Evolutionary conservation across 441 rosid genomes (phyloP).

Genomic region (Francoa sonchifolia): DNA sequence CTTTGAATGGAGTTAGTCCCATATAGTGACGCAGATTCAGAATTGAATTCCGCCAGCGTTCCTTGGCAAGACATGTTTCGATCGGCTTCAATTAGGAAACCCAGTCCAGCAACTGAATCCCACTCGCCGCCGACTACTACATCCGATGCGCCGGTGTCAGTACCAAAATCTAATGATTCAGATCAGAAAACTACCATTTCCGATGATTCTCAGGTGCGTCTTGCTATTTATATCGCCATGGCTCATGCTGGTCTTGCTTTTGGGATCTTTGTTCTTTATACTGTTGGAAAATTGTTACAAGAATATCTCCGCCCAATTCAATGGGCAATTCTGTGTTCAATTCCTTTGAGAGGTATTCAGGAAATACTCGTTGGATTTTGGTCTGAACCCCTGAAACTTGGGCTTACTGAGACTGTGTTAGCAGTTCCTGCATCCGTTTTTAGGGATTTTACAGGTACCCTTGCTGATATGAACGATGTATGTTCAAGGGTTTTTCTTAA

Average conservation of each 20-base stretch:
- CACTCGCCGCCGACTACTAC: slow-evolving; percentile 9
- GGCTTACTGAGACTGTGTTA: slow-evolving; percentile 79
- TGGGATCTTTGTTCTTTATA: slow-evolving; percentile 47
- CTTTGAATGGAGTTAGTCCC: slow-evolving; percentile 88
- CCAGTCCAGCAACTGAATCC: slow-evolving; percentile 23
- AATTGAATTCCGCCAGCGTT: slow-evolving; percentile 26
- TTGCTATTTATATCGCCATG: slow-evolving; percentile 91
- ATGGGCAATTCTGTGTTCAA: slow-evolving; percentile 91
- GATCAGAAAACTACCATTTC: slow-evolving; percentile 21
- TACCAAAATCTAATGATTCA: slow-evolving; percentile 11
- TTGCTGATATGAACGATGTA: slow-evolving; percentile 56
- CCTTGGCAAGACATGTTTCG: slow-evolving; percentile 96
- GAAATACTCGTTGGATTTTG: slow-evolving; percentile 76
- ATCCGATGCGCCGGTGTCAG: not conserved
- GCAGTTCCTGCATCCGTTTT: slow-evolving; percentile 72
- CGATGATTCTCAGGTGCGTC: slow-evolving; percentile 65
- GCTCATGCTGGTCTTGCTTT: slow-evolving; percentile 91
- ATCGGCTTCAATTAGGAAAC: slow-evolving; percentile 65
- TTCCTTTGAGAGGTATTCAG: slow-evolving; percentile 81
- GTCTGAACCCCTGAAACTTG: slow-evolving; percentile 61
- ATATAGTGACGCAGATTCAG: slow-evolving; percentile 37
- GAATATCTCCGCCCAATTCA: slow-evolving; percentile 82
- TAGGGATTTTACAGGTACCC: slow-evolving; percentile 54
- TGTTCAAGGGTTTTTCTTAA: slow-evolving; percentile 39
- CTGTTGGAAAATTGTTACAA: slow-evolving; percentile 63